Conservation (phyloP, 75 land plant species). For the Pseudotsuga menziesii region DNA sequence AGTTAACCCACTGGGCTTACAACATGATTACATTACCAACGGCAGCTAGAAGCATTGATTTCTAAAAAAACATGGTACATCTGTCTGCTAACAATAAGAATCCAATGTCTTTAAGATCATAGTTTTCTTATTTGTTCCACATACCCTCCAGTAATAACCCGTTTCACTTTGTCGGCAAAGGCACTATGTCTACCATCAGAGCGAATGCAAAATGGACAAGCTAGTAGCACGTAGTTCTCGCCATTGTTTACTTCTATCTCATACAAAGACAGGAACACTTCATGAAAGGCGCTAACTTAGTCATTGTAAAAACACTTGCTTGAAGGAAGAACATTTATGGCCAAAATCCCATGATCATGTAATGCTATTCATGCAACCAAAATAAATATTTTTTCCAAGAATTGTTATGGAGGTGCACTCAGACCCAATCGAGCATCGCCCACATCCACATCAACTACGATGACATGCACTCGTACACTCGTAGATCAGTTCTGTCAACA, state of each 20-base stretch:
- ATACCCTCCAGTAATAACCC: not conserved
- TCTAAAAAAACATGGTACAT: too few species aligned
- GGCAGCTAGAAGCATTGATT: too few species aligned
- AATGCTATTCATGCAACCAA: conserved; percentile 34
- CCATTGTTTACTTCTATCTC: conserved; percentile 57
- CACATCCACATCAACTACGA: conserved; percentile 80
- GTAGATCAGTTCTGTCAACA: not conserved
- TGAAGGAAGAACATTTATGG: conserved; percentile 63
- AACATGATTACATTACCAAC: too few species aligned
- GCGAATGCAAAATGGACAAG: conserved; percentile 18
- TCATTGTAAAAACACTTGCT: conserved; percentile 14
- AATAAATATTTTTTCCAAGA: conserved; percentile 42
- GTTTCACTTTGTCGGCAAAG: not conserved
- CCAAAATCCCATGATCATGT: conserved; percentile 47
- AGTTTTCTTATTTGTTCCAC: conserved; percentile 1
- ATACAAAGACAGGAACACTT: conserved; percentile 63
- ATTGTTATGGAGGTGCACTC: conserved; percentile 69
- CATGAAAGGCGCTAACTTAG: conserved; percentile 24
- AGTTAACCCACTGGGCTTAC: too few species aligned
- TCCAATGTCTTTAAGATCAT: too few species aligned
- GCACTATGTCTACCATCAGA: not conserved
- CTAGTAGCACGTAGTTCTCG: conserved; percentile 73
- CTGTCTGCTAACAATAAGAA: too few species aligned
- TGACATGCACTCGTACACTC: conserved; percentile 61
- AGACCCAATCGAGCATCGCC: conserved; percentile 39